Evolutionary conservation across 768 basidiomycete genomes (phyloP).

Genomic region (Auricularia heimuer): DNA sequence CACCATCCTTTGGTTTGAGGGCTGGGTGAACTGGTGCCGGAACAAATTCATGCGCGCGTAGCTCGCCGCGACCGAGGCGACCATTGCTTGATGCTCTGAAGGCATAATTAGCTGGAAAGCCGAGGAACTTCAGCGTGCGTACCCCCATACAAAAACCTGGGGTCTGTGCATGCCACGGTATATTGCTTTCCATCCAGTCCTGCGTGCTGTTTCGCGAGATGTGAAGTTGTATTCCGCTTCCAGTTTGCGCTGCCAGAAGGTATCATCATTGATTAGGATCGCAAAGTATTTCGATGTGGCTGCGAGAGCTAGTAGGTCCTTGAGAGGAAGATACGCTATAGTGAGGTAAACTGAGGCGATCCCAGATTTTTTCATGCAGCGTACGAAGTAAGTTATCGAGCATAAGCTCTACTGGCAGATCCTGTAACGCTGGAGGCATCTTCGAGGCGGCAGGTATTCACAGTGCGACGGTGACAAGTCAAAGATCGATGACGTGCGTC

Average conservation of each 20-base stretch:
- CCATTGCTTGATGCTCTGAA: conserved; percentile 51
- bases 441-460: neutral
- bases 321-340: conserved; percentile 28
- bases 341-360: neutral
- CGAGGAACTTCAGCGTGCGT: conserved; percentile 10
- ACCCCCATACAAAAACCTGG: conserved; percentile 54
- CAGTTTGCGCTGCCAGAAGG: conserved; percentile 68
- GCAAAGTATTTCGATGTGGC: conserved; percentile 59
- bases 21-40: conserved; percentile 55
- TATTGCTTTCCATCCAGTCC: conserved; percentile 69
- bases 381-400: conserved; percentile 60
- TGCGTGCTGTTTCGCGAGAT: conserved; percentile 58
- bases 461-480: neutral
- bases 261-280: conserved; percentile 54
- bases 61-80: conserved; percentile 45
- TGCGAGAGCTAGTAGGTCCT: conserved; percentile 48
- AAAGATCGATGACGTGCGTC: neutral
- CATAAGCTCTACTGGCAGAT: conserved; percentile 68
- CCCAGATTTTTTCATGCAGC: neutral
- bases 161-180: conserved; percentile 58
- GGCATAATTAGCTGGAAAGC: no score
- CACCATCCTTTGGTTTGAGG: conserved; percentile 36
- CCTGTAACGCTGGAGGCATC: conserved; percentile 21
- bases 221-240: conserved; percentile 71
- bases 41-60: conserved; percentile 30